Evolutionary conservation across 345 rosid genomes (phyloP).

Genomic region (Populus davidiana): DNA sequence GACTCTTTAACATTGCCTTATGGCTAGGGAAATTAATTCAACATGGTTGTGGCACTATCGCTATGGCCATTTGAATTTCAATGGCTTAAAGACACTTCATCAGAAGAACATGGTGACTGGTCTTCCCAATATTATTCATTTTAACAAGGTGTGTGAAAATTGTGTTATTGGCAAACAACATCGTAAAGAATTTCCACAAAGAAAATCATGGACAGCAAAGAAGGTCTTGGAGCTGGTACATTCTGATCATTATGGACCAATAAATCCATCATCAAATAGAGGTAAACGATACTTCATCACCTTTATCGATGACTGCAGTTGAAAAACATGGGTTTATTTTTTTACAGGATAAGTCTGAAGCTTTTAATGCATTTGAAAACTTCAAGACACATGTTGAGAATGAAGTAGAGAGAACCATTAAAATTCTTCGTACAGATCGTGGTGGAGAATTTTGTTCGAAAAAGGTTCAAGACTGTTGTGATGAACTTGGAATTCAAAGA

Average conservation of each 20-base stretch:
- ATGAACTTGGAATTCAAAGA: too few species aligned
- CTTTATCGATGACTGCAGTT: background rate
- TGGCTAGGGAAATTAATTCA: too few species aligned
- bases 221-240: constrained; percentile 1
- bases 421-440: background rate
- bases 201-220: background rate
- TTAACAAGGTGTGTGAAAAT: background rate
- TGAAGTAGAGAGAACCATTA: background rate
- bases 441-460: background rate
- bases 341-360: background rate
- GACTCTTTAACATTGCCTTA: too few species aligned
- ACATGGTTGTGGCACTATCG: background rate
- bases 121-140: background rate
- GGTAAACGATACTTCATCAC: background rate
- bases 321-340: too few species aligned
- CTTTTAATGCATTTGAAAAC: background rate
- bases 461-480: background rate
- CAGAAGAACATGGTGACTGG: constrained; percentile 4
- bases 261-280: background rate
- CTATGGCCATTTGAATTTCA: constrained; percentile 10
- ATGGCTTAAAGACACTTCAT: background rate
- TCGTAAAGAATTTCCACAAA: background rate
- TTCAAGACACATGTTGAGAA: too few species aligned
- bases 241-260: constrained; percentile 4
- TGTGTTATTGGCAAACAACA: constrained; percentile 5